Evolutionary conservation across 1,139 yeast species (phyloP), one percentile per base, ranked within the genome.

Genomic region (Nakaseomyces uthaithaninus): DNA sequence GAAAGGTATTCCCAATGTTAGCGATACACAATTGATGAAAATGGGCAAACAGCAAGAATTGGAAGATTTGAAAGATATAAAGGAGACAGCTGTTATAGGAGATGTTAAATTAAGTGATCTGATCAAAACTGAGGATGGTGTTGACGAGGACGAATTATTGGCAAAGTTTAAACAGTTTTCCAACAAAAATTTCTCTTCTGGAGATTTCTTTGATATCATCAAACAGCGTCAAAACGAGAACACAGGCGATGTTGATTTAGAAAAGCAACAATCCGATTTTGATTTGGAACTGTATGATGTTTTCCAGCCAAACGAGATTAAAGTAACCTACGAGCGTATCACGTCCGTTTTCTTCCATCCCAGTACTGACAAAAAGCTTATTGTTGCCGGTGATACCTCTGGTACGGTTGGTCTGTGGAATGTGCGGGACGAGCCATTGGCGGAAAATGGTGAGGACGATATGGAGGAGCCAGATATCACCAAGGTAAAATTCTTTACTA

Each of bases 371-470:
- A 77, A 78, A 49, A 69, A 83, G 47, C 57, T 91, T 3, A 69
- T 86, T 2, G 59, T 84, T 33, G 96, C 89, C 0, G 97, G 96
- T 37, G 97, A 91, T 61, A 84, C 87, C 16, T 65, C 68, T 14
- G 97, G 97, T 5, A 74, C 78, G 48, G 63, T 87, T 38, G 96
- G 96, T 0, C 69, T 89, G n/a, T 91, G 96, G 96, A 79, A 89
- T 30, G 80, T 83, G 2, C 77, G 75, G 47, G 53, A 54, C 18
- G 52, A 49, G 28, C 50, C 51, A 2, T 38, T 49, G 9, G 42
- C 45, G 2, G 49, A 45, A 19, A 47, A 50, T 15, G 76, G 70
- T 30, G 68, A 66, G 10, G 65, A 54, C 17, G 65, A 57, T 17
- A 60, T 61, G 16, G 69, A 64, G 7, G 70, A 67, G 9, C 84